These are phyloP conservation scores for Monosporascus sp. DNA, from an alignment of 2,329 filamentous ascomycete species.

Conservation along the genomic window DNA sequence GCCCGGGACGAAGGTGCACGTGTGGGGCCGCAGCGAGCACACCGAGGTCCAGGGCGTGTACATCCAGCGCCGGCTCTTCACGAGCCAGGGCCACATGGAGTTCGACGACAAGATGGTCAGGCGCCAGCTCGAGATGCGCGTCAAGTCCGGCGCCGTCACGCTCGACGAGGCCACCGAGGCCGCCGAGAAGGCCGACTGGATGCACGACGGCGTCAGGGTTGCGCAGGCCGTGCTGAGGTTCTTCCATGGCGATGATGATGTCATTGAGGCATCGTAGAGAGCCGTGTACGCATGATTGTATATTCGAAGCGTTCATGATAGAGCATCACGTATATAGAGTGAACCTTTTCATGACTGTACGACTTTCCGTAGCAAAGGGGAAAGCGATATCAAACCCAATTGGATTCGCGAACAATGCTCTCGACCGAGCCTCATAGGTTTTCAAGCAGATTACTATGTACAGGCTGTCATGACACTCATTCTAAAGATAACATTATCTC, in stretches of 20 bases:
- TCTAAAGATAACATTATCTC: too few species aligned
- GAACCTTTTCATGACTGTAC: too few species aligned
- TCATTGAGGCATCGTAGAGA: slow-evolving; percentile 16
- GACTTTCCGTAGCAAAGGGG: too few species aligned
- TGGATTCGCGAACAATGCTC: too few species aligned
- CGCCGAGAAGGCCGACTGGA: slow-evolving; percentile 52
- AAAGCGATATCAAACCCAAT: too few species aligned
- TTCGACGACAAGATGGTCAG: slow-evolving; percentile 65
- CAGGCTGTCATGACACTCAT: too few species aligned
- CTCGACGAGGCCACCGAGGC: slow-evolving; percentile 57
- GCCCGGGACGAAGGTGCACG: slow-evolving; percentile 36
- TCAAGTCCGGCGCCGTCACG: slow-evolving; percentile 53
- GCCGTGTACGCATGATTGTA: too few species aligned
- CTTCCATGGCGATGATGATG: slow-evolving; percentile 44
- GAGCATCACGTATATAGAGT: too few species aligned
- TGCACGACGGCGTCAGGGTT: slow-evolving; percentile 66
- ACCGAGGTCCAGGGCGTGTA: slow-evolving; percentile 75
- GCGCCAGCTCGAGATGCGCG: slow-evolving; percentile 55
- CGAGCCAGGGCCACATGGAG: slow-evolving; percentile 75
- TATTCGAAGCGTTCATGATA: too few species aligned
- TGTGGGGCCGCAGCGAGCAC: slow-evolving; percentile 58
- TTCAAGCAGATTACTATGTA: too few species aligned
- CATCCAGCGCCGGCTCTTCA: slow-evolving; percentile 56
- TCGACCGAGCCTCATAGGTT: too few species aligned
- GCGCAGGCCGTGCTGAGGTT: slow-evolving; percentile 60